Evolutionary conservation across 306 rosid species (phyloP).

Genomic region (Delonix regia): DNA sequence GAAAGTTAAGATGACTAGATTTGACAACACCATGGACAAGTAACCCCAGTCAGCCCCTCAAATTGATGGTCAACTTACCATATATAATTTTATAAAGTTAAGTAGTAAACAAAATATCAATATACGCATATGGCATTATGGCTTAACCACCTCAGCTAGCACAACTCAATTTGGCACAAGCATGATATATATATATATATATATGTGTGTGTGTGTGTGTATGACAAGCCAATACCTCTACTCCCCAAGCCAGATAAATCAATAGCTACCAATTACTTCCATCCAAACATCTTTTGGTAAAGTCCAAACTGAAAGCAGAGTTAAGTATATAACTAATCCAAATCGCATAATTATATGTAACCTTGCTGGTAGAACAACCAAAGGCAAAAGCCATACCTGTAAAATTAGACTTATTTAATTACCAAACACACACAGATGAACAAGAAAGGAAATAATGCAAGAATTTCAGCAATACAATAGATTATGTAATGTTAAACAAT

Average conservation of each 20-base stretch:
- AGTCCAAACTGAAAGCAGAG: conserved; percentile 73
- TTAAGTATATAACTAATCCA: conserved; percentile 73
- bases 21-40: conserved; percentile 13
- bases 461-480: conserved; percentile 1
- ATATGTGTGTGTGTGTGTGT: too few species aligned
- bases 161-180: background rate
- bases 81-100: conserved; percentile 7
- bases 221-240: background rate
- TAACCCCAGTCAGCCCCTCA: conserved; percentile 8
- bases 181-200: too few species aligned
- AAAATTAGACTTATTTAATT: conserved; percentile 24
- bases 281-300: conserved; percentile 76
- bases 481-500: conserved; percentile 6
- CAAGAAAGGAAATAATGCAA: conserved; percentile 8
- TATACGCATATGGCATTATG: conserved; percentile 19
- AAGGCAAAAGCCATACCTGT: conserved; percentile 93
- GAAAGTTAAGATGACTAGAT: too few species aligned
- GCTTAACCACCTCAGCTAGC: background rate
- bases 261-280: conserved; percentile 44
- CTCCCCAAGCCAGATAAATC: conserved; percentile 20
- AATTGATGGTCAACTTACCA: conserved; percentile 21
- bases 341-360: conserved; percentile 67
- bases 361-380: conserved; percentile 90
- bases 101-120: conserved; percentile 7
- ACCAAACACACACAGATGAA: background rate